phyloP scores from a whole-genome alignment of 148 eudicot species.

The Rhododendron simsii region DNA sequence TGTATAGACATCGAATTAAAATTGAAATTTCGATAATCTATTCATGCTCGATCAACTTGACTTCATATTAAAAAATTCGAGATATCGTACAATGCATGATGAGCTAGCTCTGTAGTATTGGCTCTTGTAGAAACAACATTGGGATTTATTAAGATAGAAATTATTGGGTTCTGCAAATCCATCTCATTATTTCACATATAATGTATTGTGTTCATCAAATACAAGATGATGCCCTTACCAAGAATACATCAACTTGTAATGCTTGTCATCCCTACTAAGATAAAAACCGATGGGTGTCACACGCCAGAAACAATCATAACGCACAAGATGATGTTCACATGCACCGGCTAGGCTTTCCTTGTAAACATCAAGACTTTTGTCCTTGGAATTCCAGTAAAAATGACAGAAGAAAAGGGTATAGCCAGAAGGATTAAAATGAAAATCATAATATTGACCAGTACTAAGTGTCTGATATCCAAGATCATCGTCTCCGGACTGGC shows the following conservation, averaged over 20 bases:
- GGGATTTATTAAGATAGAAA: too few species aligned
- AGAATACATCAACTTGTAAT: background rate
- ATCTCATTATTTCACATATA: background rate
- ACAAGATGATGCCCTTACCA: background rate
- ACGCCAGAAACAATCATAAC: background rate
- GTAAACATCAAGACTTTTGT: background rate
- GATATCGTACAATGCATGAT: too few species aligned
- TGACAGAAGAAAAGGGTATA: background rate
- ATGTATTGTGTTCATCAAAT: background rate
- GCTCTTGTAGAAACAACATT: too few species aligned
- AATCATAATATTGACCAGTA: background rate
- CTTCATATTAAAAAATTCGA: too few species aligned
- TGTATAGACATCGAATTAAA: too few species aligned
- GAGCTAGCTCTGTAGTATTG: too few species aligned
- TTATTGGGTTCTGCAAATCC: background rate
- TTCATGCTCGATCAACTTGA: too few species aligned
- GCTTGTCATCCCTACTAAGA: background rate
- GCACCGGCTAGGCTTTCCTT: background rate
- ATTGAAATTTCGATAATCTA: too few species aligned
- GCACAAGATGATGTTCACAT: background rate
- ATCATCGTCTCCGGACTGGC: background rate
- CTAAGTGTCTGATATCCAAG: background rate
- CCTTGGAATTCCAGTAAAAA: background rate
- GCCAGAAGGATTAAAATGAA: background rate
- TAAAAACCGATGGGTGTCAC: background rate